These are phyloP conservation scores for Musa itinerans DNA, from an alignment of 176 grass and related monocot genomes.

Conservation along the genomic window DNA sequence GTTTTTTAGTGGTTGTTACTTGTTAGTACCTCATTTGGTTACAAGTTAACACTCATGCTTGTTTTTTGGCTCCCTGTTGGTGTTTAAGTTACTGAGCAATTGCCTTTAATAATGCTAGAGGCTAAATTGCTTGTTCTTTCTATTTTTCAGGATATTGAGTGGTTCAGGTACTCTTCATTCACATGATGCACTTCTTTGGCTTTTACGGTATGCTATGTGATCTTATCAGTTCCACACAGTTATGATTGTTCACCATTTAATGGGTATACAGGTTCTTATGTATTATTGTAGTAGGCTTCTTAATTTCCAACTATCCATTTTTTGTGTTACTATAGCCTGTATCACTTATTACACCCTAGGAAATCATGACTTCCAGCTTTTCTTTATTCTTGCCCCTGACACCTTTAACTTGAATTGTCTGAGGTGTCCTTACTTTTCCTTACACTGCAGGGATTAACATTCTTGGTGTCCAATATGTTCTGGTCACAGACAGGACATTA, in stretches of 20 bases:
- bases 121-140: conserved; percentile 25
- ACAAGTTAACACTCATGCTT: not conserved
- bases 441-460: too few relatives aligned
- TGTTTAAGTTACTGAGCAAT: not conserved
- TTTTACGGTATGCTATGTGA: conserved; percentile 48
- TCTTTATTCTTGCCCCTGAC: not conserved
- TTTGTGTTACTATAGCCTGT: too few relatives aligned
- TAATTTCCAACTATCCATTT: not conserved
- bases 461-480: not conserved
- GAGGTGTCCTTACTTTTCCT: too few relatives aligned
- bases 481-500: not conserved
- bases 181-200: conserved; percentile 75
- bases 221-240: not conserved
- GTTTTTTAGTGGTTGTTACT: too few relatives aligned
- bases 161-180: conserved; percentile 50
- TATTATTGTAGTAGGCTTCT: not conserved
- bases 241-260: not conserved
- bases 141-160: conserved; percentile 51
- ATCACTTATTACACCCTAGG: too few relatives aligned
- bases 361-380: not conserved
- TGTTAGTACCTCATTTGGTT: not conserved
- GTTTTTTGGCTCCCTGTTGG: not conserved
- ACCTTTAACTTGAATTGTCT: too few relatives aligned
- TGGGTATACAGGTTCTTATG: not conserved
- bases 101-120: not conserved